A percentile compares a stretch with the other conserved stretches of the same genome.
Evolutionary conservation across 192 early-diverging fungal species (phyloP).

Genomic region (Mortierella claussenii): DNA sequence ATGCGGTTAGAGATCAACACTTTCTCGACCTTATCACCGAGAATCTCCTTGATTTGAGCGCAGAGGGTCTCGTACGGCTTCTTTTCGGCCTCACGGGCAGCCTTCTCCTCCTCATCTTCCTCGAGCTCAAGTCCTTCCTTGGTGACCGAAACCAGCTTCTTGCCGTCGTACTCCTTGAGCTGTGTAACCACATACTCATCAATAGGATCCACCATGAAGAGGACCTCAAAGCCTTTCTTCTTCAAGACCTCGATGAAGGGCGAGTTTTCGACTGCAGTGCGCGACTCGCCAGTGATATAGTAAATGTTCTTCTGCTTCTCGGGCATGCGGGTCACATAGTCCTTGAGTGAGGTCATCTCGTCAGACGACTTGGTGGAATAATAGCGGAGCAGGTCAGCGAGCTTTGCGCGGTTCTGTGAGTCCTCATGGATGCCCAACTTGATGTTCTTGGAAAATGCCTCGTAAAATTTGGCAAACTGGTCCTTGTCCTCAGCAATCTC

Average conservation of each 20-base stretch:
- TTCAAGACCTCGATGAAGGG: conserved; percentile 99
- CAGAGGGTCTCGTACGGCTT: conserved; percentile 90
- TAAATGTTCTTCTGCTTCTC: conserved; percentile 99
- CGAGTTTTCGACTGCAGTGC: conserved; percentile 92
- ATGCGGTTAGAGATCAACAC: conserved; percentile 96
- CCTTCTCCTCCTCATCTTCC: conserved; percentile 99
- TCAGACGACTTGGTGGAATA: conserved; percentile 98
- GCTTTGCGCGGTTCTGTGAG: conserved; percentile 94
- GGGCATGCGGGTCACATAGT: conserved; percentile 99
- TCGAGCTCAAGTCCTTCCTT: conserved; percentile 99
- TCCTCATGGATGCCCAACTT: conserved; percentile 99
- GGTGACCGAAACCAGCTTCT: conserved; percentile 97
- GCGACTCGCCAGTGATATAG: conserved; percentile 96
- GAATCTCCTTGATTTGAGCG: conserved; percentile 96
- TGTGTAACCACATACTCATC: conserved; percentile 99
- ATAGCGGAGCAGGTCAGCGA: conserved; percentile 97
- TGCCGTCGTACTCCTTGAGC: conserved; percentile 99
- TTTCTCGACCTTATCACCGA: conserved; percentile 98
- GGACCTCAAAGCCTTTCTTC: conserved; percentile 99
- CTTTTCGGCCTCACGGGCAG: conserved; percentile 92
- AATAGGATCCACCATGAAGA: conserved; percentile 99
- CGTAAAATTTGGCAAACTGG: conserved; percentile 98
- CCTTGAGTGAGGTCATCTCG: conserved; percentile 96
- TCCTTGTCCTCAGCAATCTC: conserved; percentile 99
- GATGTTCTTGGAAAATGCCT: conserved; percentile 99